phyloP scores from a whole-genome alignment of 495 filamentous ascomycete genomes.

The Entonaema liquescens region DNA sequence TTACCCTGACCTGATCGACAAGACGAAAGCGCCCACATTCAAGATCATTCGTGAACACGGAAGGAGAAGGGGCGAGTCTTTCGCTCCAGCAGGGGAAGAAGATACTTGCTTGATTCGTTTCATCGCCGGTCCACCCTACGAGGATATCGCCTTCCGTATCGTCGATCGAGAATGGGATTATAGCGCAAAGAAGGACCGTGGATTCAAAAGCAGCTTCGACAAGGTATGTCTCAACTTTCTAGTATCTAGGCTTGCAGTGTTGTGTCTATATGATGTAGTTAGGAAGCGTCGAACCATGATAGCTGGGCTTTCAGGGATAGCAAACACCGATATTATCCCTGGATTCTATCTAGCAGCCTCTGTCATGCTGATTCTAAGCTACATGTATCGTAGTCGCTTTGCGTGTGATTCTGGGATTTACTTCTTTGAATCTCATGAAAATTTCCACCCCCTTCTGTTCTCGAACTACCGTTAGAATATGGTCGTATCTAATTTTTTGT shows the following conservation, averaged over 20 bases:
- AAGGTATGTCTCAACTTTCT: conserved; percentile 72
- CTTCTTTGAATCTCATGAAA: conserved; percentile 3
- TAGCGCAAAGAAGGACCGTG: conserved; percentile 91
- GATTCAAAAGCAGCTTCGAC: conserved; percentile 96
- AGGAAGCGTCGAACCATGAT: background rate
- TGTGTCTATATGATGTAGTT: conserved; percentile 11
- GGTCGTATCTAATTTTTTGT: conserved; percentile 38
- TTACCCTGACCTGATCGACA: conserved; percentile 98
- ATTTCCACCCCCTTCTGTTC: conserved; percentile 19
- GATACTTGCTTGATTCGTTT: conserved; percentile 98
- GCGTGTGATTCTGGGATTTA: conserved; percentile 26
- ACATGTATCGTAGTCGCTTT: conserved; percentile 25
- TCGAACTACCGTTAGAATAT: conserved; percentile 12
- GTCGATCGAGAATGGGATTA: conserved; percentile 99
- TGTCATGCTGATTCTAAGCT: conserved; percentile 31
- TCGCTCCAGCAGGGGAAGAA: conserved; percentile 94
- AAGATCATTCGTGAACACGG: conserved; percentile 93
- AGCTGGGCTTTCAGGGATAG: conserved; percentile 1
- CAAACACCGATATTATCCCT: conserved; percentile 3
- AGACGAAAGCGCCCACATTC: conserved; percentile 91
- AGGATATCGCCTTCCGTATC: conserved; percentile 96
- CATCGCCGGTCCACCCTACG: conserved; percentile 93
- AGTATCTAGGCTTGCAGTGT: background rate
- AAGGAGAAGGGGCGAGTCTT: conserved; percentile 86
- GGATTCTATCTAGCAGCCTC: conserved; percentile 13